Conservation (phyloP, 176 grass and related monocot species). For the bread wheat (Triticum aestivum) region IWGSC_CS_RefSeq_v2.1 NC_057796.1:7634489-7634988, state of each 20-base stretch:
- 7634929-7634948: background rate
- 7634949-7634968: background rate
- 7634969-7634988: background rate
- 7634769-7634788: too few species aligned
- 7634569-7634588: background rate
- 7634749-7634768: too few species aligned
- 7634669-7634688: too few species aligned
- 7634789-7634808: too few species aligned
- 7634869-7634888: accelerated
- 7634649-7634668: background rate
- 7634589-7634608: background rate
- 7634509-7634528: background rate
- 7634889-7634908: background rate
- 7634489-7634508: background rate
- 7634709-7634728: too few species aligned
- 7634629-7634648: background rate
- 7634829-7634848: too few species aligned
- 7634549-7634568: background rate
- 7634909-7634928: background rate
- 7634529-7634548: background rate
- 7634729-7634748: too few species aligned
- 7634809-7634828: background rate
- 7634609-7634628: background rate
- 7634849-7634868: too few species aligned
- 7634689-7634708: too few species aligned